Evolutionary conservation across 331 rosid species (phyloP), one percentile per base, ranked within the genome.

Genomic region (Pyracantha coccinea): DNA sequence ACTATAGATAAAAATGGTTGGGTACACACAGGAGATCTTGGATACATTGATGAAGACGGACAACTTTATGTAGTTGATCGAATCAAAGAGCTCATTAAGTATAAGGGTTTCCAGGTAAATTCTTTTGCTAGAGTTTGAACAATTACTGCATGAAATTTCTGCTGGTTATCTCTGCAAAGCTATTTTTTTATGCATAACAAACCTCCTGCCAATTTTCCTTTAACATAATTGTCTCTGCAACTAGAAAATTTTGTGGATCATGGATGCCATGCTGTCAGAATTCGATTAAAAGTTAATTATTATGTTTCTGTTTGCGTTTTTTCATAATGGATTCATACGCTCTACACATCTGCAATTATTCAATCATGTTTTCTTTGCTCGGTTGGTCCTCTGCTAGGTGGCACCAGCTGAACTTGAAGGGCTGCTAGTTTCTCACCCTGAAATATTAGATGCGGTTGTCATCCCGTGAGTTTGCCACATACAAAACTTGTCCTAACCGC

Each of bases 351-450:
- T 10, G 13, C 4, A 38, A 38, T 38, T 33, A 0, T 38, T 38
- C 14, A 53, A 33, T 35, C 21, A 24, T 13, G 32, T 35, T 16
- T 55, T 14, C 20, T 27, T 68, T 71, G 44, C 47, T 41, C 11
- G 17, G 41, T 45, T 25, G 65, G 70, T 57, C 31, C 73, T 31
- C n/a, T 74, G 15, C 55, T 82, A 90, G 98, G 94, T 92, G 79
- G 98, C 98, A 6, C 98, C 98, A 50, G 96, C 98, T 25, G 98
- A 90, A 77, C 92, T 92, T 41, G 98, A 92, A 86, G 96, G 91
- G 44, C 85, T 90, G 73, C 91, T 92, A 41, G 84, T 92, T 78
- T 90, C 96, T 83, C 96, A 92, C 80, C 93, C 96, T 45, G 94
- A 90, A 80, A 86, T 92, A 78, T 78, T 87, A 58, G 98, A 92